Evolutionary conservation across 2,329 filamentous ascomycete species (phyloP).

Genomic region (Penicillium corylophilum): DNA sequence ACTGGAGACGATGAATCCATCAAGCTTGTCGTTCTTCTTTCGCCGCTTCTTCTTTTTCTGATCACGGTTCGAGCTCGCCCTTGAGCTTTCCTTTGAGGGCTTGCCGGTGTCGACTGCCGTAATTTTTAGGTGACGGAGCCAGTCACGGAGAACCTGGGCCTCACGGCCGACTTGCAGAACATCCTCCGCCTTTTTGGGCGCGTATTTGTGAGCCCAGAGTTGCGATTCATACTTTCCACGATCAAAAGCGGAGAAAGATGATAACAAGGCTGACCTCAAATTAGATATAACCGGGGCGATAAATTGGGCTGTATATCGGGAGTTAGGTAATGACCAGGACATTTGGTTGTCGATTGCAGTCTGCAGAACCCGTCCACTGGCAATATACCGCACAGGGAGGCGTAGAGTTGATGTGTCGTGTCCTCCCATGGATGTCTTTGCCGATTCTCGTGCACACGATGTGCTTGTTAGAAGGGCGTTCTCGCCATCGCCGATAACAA

Average conservation of each 20-base stretch:
- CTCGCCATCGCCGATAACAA: slow-evolving; percentile 34
- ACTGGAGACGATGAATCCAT: slow-evolving; percentile 76
- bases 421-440: background rate
- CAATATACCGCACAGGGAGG: slow-evolving; percentile 28
- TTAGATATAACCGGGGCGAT: slow-evolving; percentile 59
- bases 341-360: slow-evolving; percentile 31
- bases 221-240: slow-evolving; percentile 69
- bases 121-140: slow-evolving; percentile 75
- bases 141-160: slow-evolving; percentile 69
- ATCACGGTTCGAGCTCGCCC: slow-evolving; percentile 21
- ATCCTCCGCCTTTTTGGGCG: slow-evolving; percentile 65
- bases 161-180: slow-evolving; percentile 76
- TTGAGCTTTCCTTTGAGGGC: slow-evolving; percentile 29
- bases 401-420: slow-evolving; percentile 21
- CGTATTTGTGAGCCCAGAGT: slow-evolving; percentile 82
- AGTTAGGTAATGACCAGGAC: slow-evolving; percentile 18
- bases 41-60: slow-evolving; percentile 58
- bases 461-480: slow-evolving; percentile 32
- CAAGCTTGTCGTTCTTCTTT: slow-evolving; percentile 68
- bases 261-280: slow-evolving; percentile 61
- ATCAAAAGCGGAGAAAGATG: slow-evolving; percentile 75
- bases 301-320: slow-evolving; percentile 4
- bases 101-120: slow-evolving; percentile 68
- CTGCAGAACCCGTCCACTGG: slow-evolving; percentile 31
- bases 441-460: slow-evolving; percentile 9